Conservation (phyloP, 2,329 filamentous ascomycete genomes). For the Cladophialophora immunda region DNA sequence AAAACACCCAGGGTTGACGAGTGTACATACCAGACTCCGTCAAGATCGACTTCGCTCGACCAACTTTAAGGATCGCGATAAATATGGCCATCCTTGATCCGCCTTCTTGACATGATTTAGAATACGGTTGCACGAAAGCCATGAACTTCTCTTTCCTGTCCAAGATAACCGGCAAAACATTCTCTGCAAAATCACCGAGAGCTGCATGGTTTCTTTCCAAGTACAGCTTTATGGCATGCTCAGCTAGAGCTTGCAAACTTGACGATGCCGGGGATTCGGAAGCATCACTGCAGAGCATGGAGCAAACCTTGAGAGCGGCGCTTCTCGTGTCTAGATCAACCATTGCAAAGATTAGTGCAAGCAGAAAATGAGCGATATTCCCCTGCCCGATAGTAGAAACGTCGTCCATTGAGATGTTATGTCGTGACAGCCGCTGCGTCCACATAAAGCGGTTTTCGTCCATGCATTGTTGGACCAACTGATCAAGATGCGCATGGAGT, state of each 20-base stretch:
- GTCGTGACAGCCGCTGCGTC: constrained; percentile 21
- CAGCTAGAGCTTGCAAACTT: constrained; percentile 13
- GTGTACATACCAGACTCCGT: constrained; percentile 27
- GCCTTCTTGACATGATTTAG: constrained; percentile 10
- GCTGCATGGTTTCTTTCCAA: constrained; percentile 32
- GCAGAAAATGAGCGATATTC: constrained; percentile 28
- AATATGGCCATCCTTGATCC: constrained; percentile 30
- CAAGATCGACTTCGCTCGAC: constrained; percentile 29
- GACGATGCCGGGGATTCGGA: not conserved
- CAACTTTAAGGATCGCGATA: constrained; percentile 36
- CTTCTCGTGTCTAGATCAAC: constrained; percentile 37
- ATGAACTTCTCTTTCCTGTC: constrained; percentile 29
- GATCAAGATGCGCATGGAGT: constrained; percentile 26
- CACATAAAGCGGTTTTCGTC: constrained; percentile 21
- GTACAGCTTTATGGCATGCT: constrained; percentile 33
- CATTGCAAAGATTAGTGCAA: constrained; percentile 38
- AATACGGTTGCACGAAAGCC: constrained; percentile 28
- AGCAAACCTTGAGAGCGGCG: constrained; percentile 38
- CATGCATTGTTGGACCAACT: constrained; percentile 19
- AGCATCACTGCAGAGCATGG: constrained; percentile 30
- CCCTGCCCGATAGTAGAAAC: constrained; percentile 16
- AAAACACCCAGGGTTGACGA: not conserved
- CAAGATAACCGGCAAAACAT: constrained; percentile 39
- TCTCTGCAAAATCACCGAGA: constrained; percentile 36
- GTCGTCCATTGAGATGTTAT: constrained; percentile 27